Evolutionary conservation across 2,329 filamentous ascomycete genomes (phyloP), one percentile per base, ranked within the genome.

Genomic region (Cladorrhinum sp.): DNA sequence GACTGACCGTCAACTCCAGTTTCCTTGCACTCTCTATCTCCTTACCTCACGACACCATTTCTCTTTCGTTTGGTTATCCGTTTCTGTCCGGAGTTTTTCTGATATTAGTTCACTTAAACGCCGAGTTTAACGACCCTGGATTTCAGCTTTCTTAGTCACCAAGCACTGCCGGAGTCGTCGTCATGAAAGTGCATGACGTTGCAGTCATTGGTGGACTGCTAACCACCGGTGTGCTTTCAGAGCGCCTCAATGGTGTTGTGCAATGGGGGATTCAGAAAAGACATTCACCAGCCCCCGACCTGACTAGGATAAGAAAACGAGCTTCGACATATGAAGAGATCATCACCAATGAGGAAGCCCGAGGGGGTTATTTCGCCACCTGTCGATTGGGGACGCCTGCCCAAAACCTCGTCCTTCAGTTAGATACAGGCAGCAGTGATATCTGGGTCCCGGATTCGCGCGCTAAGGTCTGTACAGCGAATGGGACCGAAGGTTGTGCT

Each of bases 351-450:
- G 72, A 80, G 57, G 67, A 71, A 55, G 65, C 66, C 7, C 68
- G 74, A 52, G 83, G 83, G 36, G 75, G 80, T 36, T 87, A 87
- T 70, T 86, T 85, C 67, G 79, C 82, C 18, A 80, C 80, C 21
- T 80, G 86, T 62, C 73, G 75, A 24, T 70, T 88, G 23, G 86
- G 86, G 18, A 86, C 80, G 6, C 85, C 86, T 0, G 72, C 74
- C 12, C 86, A 88, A 68, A 72, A 79, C 3, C 62, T 88, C 46
- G 80, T 78, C 1, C 72, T 88, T 57, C 83, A 86, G 70, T 76
- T 88, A 50, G 86, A 88, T 72, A 88, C 86, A 0, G 86, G 85
- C 48, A 87, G 84, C 68, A 86, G 84, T 63, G 86, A 89, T 73
- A 80, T 85, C 21, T 88, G 86, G 86, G 79, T 88, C 42, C 79